Evolutionary conservation across 2,329 filamentous ascomycete species (phyloP), one percentile per base, ranked within the genome.

Genomic region (Thelonectria blattea): DNA sequence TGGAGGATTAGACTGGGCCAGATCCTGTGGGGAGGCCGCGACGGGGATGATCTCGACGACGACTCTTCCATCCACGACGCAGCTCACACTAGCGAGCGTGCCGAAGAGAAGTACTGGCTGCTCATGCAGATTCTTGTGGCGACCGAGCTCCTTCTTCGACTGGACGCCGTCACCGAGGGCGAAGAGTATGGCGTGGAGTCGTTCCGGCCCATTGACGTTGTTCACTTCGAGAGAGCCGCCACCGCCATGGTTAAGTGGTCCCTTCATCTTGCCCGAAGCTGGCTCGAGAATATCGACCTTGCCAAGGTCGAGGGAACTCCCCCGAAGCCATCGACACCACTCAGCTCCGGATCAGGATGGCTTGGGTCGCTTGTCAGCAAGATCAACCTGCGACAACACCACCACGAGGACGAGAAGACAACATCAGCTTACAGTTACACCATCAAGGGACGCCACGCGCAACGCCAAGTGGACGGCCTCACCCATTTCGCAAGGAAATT

Each of bases 1-100:
- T 92, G 89, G 89, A 83, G 90, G 39, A 89, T 92, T 59, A 82
- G 88, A 12, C 79, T 92, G 1, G 90, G 90, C 7, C 89, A 91
- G 74, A 81, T 92, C 43, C 75, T 92, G 2, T 92, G 89, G 89
- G 87, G 83, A 15, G 76, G 79, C 15, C 75, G 79, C 6, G 71
- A 80, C 24, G 82, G 83, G 43, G 83, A 85, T 64, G 79, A 81
- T 48, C 65, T 82, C n/a, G 80, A 81, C 45, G 85, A 86, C 59
- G 80, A 81, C 20, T 78, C 81, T n/a, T 78, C 80, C 11, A 80
- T 83, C 48, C 78, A 80, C 50, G 81, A 85, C 60, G 79, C 78
- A 18, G 78, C 79, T 20, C 78, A 78, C 32, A 71, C 78, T 12
- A 78, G 79, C 52, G 85, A 86, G 65, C 77, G 85, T 30, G 83